Evolutionary conservation across 306 rosid genomes (phyloP).

Genomic region (Pyrus communis): DNA sequence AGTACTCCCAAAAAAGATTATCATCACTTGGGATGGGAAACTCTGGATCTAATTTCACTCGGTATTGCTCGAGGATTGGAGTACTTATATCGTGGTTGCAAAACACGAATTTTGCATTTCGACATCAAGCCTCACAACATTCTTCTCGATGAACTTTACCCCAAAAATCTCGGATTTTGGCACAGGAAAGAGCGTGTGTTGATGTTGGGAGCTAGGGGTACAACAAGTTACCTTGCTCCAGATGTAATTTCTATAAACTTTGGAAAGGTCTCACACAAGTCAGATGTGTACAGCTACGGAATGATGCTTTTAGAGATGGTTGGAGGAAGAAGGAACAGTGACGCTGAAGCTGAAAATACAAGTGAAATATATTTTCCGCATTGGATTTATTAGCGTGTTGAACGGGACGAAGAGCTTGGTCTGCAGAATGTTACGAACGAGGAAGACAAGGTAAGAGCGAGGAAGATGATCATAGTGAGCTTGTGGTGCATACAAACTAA

Average conservation of each 20-base stretch:
- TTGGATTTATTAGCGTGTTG: conserved; percentile 25
- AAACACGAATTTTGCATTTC: conserved; percentile 34
- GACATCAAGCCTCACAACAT: conserved; percentile 49
- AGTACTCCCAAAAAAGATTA: background rate
- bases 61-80: conserved; percentile 39
- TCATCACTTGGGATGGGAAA: conserved; percentile 17
- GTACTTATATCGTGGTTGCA: conserved; percentile 33
- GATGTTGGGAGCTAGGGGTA: conserved; percentile 21
- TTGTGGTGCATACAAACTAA: conserved; percentile 21
- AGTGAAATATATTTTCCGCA: conserved; percentile 36
- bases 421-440: conserved; percentile 1
- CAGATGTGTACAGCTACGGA: conserved; percentile 30
- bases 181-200: conserved; percentile 24
- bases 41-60: conserved; percentile 18
- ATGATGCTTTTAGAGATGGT: conserved; percentile 27
- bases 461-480: conserved; percentile 27
- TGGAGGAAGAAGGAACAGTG: conserved; percentile 17
- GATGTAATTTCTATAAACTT: conserved; percentile 14
- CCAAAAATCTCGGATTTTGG: conserved; percentile 42
- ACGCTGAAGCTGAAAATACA: background rate
- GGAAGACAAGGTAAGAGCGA: conserved; percentile 7
- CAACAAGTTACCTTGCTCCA: conserved; percentile 34
- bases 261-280: conserved; percentile 29
- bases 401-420: conserved; percentile 16
- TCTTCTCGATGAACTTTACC: conserved; percentile 11